phyloP scores from a whole-genome alignment of 129 eudicot genomes.

The Sambucus nigra region DNA sequence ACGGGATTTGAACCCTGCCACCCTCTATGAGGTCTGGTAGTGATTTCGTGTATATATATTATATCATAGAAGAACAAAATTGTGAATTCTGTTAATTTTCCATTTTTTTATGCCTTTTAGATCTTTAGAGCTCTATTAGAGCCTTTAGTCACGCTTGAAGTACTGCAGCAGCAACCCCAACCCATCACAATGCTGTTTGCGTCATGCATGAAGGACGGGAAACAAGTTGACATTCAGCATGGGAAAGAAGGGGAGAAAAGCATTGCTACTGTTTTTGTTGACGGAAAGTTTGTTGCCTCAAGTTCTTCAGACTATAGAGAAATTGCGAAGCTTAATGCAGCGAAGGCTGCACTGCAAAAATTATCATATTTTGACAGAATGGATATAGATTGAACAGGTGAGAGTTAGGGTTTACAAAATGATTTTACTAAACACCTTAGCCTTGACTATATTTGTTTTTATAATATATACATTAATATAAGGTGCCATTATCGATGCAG shows the following conservation, averaged over 20 bases:
- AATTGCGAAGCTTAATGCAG: constrained; percentile 69
- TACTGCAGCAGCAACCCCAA: constrained; percentile 40
- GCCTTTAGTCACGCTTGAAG: constrained; percentile 45
- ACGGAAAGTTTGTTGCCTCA: constrained; percentile 40
- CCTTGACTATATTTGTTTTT: too few relatives aligned
- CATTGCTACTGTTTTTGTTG: constrained; percentile 39
- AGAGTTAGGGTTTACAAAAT: too few relatives aligned
- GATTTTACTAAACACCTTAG: too few relatives aligned
- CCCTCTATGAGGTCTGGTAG: too few relatives aligned
- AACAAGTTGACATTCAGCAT: constrained; percentile 37
- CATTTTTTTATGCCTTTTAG: constrained; percentile 17
- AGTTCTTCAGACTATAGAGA: constrained; percentile 45
- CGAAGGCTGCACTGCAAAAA: constrained; percentile 52
- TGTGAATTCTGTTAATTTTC: too few relatives aligned
- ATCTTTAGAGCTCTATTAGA: constrained; percentile 30
- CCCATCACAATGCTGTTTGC: constrained; percentile 53
- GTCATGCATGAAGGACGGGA: constrained; percentile 48
- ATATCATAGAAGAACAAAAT: too few relatives aligned
- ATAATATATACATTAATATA: too few relatives aligned
- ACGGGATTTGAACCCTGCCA: too few relatives aligned
- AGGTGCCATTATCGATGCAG: too few relatives aligned
- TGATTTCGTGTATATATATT: too few relatives aligned
- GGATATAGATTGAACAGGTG: too few relatives aligned
- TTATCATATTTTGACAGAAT: constrained; percentile 6
- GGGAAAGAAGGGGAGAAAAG: constrained; percentile 37